Base-by-base conservation (phyloP, 2,329 filamentous ascomycete species). In the Bipolaris bicolor region DNA sequence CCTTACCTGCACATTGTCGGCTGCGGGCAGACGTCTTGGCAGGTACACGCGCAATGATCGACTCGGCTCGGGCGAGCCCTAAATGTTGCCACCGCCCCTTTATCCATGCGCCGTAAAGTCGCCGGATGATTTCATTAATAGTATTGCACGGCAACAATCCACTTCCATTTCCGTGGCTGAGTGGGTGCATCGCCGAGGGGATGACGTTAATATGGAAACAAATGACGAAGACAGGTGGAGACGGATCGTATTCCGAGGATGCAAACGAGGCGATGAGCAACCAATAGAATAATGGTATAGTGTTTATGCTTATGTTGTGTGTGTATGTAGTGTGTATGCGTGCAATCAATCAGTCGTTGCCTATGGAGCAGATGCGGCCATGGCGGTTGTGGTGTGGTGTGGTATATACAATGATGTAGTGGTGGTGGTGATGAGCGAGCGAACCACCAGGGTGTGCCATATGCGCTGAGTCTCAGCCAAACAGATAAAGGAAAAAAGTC, bases 31-130 rank as follows among this genome's bases (percentile, higher is more conserved):
- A 52, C 39, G 37, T 24, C 58, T 63, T 63, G 61, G 61, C 61
- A 63, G 61, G 58, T 43, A 63, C 61, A 18, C 52, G 34, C 41
- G 43, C 54, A 22, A 43, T 24, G 39, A 52, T 58, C 52, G 49
- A 37, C 55, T 33, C 31, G 45, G 49, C 36, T 50, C 50, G 43
- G 16, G 34, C n/a, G 45, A 41, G 29, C 49, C 43, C 20, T 29
- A 29, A 52, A 52, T 47, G 26, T 29, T 29, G 26, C 26, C 26
- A 29, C 54, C 49, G 49, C 49, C 49, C 54, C 54, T 50, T 53
- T 57, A 53, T 49, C 46, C 46, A 49, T 31, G 34, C n/a, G 22
- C 34, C 46, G 46, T 34, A 15, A 11, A 34, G 33, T 26, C 15
- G 5, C 46, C 18, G 31, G 41, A 49, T 37, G 39, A 41, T 24